Evolutionary conservation across 2,329 filamentous ascomycete species (phyloP).

Genomic region (Exophiala phaeomuriformis): DNA sequence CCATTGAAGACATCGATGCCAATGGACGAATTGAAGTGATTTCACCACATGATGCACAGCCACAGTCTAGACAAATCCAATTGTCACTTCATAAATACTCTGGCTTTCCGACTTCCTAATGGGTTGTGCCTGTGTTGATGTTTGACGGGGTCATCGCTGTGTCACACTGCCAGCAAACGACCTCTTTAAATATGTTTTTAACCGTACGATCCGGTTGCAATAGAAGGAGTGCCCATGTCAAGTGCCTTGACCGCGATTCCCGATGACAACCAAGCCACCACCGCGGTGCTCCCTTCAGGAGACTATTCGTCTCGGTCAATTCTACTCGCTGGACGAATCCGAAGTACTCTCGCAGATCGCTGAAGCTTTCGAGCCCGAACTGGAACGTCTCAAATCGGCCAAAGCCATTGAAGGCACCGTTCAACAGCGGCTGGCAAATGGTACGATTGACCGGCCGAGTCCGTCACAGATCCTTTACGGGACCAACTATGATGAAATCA

Average conservation of each 20-base stretch:
- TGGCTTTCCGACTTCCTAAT: not conserved
- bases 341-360: conserved; percentile 27
- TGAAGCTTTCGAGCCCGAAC: conserved; percentile 29
- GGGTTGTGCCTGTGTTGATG: not conserved
- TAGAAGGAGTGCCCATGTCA: conserved; percentile 8
- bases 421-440: conserved; percentile 11
- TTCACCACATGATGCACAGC: conserved; percentile 7
- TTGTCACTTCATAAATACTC: not conserved
- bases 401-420: conserved; percentile 24
- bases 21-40: not conserved
- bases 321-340: conserved; percentile 24
- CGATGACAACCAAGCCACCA: conserved; percentile 9
- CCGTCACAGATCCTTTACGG: conserved; percentile 31
- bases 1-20: not conserved
- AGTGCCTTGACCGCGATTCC: conserved; percentile 9
- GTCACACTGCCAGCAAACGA: not conserved
- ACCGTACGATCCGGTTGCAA: conserved; percentile 4
- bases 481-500: conserved; percentile 35
- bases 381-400: conserved; percentile 30
- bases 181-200: conserved; percentile 17
- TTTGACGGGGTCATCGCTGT: conserved; percentile 1
- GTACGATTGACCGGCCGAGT: conserved; percentile 20
- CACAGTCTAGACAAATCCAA: conserved; percentile 1
- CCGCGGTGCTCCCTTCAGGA: conserved; percentile 17
- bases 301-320: conserved; percentile 21